phyloP scores from a whole-genome alignment of 1,284 basidiomycete species.

The Pseudozyma sp. region DNA sequence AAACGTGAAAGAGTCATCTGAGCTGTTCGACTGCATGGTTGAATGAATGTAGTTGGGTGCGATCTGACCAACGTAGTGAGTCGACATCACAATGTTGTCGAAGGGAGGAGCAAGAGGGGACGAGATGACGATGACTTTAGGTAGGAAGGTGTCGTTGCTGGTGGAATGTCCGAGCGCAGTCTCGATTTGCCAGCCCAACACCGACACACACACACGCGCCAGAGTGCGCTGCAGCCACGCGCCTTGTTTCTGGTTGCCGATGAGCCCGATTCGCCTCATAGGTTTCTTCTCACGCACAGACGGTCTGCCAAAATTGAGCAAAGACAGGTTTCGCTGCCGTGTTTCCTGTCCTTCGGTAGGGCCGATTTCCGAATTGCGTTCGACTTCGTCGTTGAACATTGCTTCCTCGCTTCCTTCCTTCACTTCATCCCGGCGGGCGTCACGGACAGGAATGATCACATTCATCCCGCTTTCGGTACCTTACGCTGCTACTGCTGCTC shows the following conservation, averaged over 20 bases:
- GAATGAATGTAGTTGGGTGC: constrained; percentile 56
- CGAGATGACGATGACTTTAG: background rate
- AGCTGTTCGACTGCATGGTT: constrained; percentile 38
- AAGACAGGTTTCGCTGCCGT: constrained; percentile 13
- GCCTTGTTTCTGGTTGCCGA: constrained; percentile 4
- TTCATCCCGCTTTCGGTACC: constrained; percentile 60
- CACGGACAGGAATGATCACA: constrained; percentile 49
- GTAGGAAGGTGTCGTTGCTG: constrained; percentile 6
- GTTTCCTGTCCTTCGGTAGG: background rate
- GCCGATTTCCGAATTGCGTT: background rate
- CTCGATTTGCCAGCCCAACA: background rate
- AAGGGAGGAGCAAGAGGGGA: background rate
- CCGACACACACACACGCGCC: constrained; percentile 5
- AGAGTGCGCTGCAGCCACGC: constrained; percentile 1
- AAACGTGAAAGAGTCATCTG: constrained; percentile 59
- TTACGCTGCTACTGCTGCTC: constrained; percentile 25
- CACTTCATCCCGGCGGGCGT: constrained; percentile 1
- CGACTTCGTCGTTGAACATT: background rate
- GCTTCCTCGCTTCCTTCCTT: background rate
- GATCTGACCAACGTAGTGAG: constrained; percentile 55
- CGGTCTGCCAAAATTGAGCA: background rate
- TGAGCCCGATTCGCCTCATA: constrained; percentile 3
- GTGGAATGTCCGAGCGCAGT: constrained; percentile 12
- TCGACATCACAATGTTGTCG: constrained; percentile 23
- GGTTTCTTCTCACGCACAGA: constrained; percentile 16